Conservation (phyloP, 2,329 filamentous ascomycete species). For the Arthrinium phaeospermum region DNA sequence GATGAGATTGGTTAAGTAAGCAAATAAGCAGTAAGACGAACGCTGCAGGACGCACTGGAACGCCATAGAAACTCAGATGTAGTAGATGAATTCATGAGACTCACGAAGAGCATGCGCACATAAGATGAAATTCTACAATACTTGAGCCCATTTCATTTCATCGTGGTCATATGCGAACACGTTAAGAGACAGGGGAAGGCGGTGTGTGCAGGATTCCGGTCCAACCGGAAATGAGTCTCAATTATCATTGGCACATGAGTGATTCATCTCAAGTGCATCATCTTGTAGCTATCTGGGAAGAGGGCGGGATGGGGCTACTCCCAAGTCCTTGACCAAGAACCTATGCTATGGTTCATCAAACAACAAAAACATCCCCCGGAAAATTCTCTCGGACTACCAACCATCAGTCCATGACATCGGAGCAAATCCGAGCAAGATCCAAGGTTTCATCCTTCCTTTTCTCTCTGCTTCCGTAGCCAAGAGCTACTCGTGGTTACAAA, state of each 20-base stretch:
- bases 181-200: neutral
- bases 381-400: neutral
- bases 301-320: neutral
- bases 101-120: conserved; percentile 7
- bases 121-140: neutral
- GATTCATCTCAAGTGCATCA: neutral
- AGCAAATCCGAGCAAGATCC: neutral
- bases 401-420: neutral
- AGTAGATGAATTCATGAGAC: conserved; percentile 13
- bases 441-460: neutral
- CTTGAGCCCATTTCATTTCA: neutral
- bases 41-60: neutral
- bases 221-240: neutral
- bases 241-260: neutral
- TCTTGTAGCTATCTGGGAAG: neutral
- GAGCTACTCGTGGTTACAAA: neutral
- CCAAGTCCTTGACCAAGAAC: neutral
- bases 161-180: neutral
- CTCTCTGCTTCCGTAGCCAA: neutral
- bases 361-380: neutral
- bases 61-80: neutral
- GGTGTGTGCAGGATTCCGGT: neutral
- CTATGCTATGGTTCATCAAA: neutral
- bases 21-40: neutral
- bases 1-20: neutral